phyloP scores from a whole-genome alignment of 768 basidiomycete species.

The Termitomyces sp. region DNA sequence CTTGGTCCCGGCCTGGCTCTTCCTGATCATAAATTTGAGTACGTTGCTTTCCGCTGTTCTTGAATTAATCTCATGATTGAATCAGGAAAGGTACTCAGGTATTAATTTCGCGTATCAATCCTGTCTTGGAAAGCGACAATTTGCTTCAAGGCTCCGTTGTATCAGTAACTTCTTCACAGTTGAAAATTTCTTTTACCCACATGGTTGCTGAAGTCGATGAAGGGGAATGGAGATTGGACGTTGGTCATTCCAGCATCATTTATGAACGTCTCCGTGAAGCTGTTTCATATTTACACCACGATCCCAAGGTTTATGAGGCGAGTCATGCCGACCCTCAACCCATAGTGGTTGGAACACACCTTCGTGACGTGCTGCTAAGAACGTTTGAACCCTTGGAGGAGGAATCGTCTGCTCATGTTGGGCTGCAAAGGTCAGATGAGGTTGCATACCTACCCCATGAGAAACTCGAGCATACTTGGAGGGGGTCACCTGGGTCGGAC shows the following conservation, averaged over 20 bases:
- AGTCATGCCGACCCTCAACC: slow-evolving; percentile 33
- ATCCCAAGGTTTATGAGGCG: slow-evolving; percentile 39
- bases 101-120: slow-evolving; percentile 57
- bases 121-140: slow-evolving; percentile 38
- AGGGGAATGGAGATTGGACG: slow-evolving; percentile 61
- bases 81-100: slow-evolving; percentile 68
- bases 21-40: slow-evolving; percentile 70
- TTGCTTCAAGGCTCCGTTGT: slow-evolving; percentile 53
- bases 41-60: slow-evolving; percentile 18
- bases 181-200: slow-evolving; percentile 55
- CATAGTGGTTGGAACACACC: slow-evolving; percentile 62
- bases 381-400: slow-evolving; percentile 36
- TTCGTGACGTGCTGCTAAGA: slow-evolving; percentile 66
- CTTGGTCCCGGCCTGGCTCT: slow-evolving; percentile 58
- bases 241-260: slow-evolving; percentile 61
- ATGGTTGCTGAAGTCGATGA: slow-evolving; percentile 33
- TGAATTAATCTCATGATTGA: background rate
- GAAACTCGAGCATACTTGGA: slow-evolving; percentile 28
- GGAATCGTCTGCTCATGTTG: slow-evolving; percentile 23
- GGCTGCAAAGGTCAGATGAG: slow-evolving; percentile 34
- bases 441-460: slow-evolving; percentile 29
- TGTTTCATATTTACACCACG: slow-evolving; percentile 46
- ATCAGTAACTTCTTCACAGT: slow-evolving; percentile 38
- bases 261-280: slow-evolving; percentile 68
- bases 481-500: slow-evolving; percentile 4